Base-by-base conservation (phyloP, 768 basidiomycete genomes). In the Gelatoporia subvermispora region DNA sequence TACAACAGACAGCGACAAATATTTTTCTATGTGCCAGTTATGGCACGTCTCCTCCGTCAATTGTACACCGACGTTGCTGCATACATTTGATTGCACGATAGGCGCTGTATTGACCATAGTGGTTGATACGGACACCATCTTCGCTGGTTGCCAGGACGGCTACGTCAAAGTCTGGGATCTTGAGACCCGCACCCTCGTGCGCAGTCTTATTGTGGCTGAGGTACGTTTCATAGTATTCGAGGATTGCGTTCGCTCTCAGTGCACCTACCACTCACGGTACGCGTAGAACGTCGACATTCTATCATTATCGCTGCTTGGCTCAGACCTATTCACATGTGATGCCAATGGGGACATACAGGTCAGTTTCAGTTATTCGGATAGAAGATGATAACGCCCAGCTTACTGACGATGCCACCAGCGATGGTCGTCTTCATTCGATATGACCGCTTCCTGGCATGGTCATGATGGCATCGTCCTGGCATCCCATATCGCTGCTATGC, bases 121-220 rank as follows among this genome's bases (percentile, higher is more conserved):
- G 2, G 78, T 79, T 0, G 74, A 75, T 28, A 85, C 84, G 18
- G 88, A 89, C 17, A 88, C 90, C 1, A 74, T 97, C 18, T 96
- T 86, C 59, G 95, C 91, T 7, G 95, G 93, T 0, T 88, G 93
- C 57, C 95, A 98, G 66, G 93, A 92, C 53, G 95, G 95, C 2
- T 84, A 88, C 56, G 89, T 97, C 57, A 86, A 87, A 54, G 84
- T 97, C 4, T 81, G 90, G 68, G 94, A 97, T 64, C 68, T 96
- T 8, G 93, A 94, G 62, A 95, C 93, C 0, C 84, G 82, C 54
- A 91, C 92, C 0, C 71, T 89, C 34, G 83, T 98, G 22, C 72
- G 95, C 43, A 91, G 84, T 0, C 85, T 98, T 48, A 85, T 93
- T 16, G 85, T 89, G 1, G 84, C 90, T 55, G 88, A 93, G 71